Conservation (phyloP, 495 filamentous ascomycete species). For the Neurospora sp. region DNA sequence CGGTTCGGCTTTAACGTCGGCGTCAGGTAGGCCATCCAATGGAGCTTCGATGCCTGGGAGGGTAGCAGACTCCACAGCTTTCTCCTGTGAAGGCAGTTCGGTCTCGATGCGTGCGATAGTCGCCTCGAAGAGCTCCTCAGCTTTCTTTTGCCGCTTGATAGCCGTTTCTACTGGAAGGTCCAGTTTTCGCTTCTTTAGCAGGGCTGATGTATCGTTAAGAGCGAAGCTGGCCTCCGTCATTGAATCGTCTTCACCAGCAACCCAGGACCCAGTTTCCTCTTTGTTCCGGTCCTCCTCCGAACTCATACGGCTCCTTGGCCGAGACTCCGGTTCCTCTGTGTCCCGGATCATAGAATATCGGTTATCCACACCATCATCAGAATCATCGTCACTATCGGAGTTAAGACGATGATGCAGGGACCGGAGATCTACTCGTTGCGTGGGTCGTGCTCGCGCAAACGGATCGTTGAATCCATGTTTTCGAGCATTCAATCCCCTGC, state of each 20-base stretch:
- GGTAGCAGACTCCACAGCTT: conserved; percentile 26
- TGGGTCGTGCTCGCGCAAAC: conserved; percentile 56
- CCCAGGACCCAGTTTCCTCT: conserved; percentile 43
- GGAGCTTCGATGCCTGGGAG: conserved; percentile 18
- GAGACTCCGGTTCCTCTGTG: conserved; percentile 74
- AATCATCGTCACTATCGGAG: conserved; percentile 50
- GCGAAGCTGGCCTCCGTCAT: conserved; percentile 46
- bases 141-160: conserved; percentile 61
- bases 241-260: conserved; percentile 41
- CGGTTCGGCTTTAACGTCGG: conserved; percentile 13
- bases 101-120: conserved; percentile 42
- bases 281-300: conserved; percentile 56
- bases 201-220: conserved; percentile 27
- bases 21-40: neutral
- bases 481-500: conserved; percentile 45
- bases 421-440: conserved; percentile 33
- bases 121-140: conserved; percentile 66
- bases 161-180: conserved; percentile 48
- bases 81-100: conserved; percentile 31
- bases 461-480: conserved; percentile 68
- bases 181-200: conserved; percentile 62
- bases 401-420: conserved; percentile 45
- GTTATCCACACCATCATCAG: conserved; percentile 36
- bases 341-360: conserved; percentile 52
- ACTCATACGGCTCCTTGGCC: conserved; percentile 68